Percentiles rank a stretch among this genome's conserved stretches.
Conservation (phyloP, 2,329 filamentous ascomycete genomes). For the Sclerotinia subarctica region DNA sequence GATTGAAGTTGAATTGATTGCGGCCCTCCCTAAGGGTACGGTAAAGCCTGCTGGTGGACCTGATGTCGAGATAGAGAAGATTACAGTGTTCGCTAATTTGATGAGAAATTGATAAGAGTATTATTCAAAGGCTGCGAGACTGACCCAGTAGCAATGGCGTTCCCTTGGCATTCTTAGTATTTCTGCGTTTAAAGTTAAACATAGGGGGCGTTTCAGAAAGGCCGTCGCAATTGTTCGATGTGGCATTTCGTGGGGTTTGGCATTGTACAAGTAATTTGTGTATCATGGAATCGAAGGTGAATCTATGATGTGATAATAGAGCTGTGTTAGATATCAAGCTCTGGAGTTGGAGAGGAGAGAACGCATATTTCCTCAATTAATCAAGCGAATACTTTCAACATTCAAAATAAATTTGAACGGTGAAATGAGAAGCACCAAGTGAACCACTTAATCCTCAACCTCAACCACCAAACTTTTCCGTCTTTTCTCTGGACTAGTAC, state of each 20-base stretch:
- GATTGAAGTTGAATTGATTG: constrained; percentile 75
- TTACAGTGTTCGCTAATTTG: constrained; percentile 73
- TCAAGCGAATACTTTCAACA: not conserved
- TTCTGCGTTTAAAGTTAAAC: not conserved
- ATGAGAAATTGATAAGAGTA: constrained; percentile 41
- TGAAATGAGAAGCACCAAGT: no score
- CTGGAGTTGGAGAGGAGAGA: not conserved
- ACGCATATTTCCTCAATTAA: not conserved
- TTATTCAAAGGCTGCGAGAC: not conserved
- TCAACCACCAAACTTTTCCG: no score
- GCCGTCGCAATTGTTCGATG: not conserved
- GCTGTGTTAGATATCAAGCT: constrained; percentile 9
- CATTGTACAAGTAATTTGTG: constrained; percentile 7
- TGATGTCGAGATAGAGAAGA: constrained; percentile 72
- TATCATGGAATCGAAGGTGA: not conserved
- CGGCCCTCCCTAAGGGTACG: constrained; percentile 60
- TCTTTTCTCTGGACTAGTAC: no score
- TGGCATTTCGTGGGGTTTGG: not conserved
- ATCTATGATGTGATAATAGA: constrained; percentile 9
- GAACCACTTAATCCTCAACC: no score
- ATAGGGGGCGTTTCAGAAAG: constrained; percentile 2
- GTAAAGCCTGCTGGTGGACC: constrained; percentile 53
- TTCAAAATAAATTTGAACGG: not conserved
- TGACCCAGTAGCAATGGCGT: constrained; percentile 2
- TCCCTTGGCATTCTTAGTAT: not conserved